Conservation (phyloP, 2,329 filamentous ascomycete species). For the Verticillium nubilum region DNA sequence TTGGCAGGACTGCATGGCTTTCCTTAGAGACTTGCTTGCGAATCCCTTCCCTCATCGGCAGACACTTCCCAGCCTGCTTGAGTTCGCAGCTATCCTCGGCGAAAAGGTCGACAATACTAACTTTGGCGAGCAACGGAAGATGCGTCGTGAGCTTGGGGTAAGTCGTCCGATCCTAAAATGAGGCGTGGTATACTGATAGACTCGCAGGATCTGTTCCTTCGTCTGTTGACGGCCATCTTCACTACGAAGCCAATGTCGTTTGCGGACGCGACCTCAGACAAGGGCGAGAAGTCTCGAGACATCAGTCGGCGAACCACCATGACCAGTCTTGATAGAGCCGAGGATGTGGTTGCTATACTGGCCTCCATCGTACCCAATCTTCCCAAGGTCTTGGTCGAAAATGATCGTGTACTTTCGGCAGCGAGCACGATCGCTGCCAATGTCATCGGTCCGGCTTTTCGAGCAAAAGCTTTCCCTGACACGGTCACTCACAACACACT, state of each 20-base stretch:
- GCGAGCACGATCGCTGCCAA: slow-evolving; percentile 77
- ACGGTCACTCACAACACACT: slow-evolving; percentile 71
- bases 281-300: slow-evolving; percentile 31
- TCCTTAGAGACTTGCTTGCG: slow-evolving; percentile 80
- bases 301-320: slow-evolving; percentile 29
- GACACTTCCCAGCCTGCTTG: slow-evolving; percentile 76
- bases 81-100: slow-evolving; percentile 84
- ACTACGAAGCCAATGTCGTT: slow-evolving; percentile 79
- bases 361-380: slow-evolving; percentile 74
- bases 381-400: slow-evolving; percentile 76
- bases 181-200: slow-evolving; percentile 18
- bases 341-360: slow-evolving; percentile 77
- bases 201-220: slow-evolving; percentile 74
- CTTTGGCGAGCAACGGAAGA: slow-evolving; percentile 88
- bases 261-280: slow-evolving; percentile 41
- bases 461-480: slow-evolving; percentile 80
- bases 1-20: slow-evolving; percentile 89
- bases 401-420: slow-evolving; percentile 74
- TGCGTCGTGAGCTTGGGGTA: slow-evolving; percentile 84
- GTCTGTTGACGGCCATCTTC: slow-evolving; percentile 87
- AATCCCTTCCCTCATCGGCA: slow-evolving; percentile 96
- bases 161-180: slow-evolving; percentile 22
- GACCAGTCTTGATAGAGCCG: slow-evolving; percentile 43
- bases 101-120: slow-evolving; percentile 98
- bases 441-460: slow-evolving; percentile 75